Base-by-base conservation (phyloP, 306 rosid genomes). In the Canavalia gladiata region DNA sequence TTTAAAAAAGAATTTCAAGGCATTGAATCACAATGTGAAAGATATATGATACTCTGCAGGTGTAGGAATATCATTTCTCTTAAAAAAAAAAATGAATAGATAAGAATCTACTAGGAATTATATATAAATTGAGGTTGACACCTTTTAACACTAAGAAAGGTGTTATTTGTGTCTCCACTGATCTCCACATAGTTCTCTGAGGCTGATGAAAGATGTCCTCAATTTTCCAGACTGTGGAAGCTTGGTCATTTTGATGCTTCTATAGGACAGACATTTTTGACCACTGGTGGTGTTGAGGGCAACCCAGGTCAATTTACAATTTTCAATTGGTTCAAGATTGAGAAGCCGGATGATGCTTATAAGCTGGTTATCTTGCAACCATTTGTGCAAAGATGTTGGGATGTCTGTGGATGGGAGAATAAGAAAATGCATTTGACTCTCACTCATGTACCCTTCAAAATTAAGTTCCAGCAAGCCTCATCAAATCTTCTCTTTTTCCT, bases 251-350 rank as follows among this genome's bases (percentile, higher is more conserved):
- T 62, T 28, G 81, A 82, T 64, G 47, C 33, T 31, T 3, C 58
- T 8, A 49, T 29, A 0, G 75, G 84, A 1, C 82, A 81, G 30
- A 46, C 83, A 87, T 87, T 76, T 54, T 66, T 90, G 66, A 87
- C 78, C 1, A 81, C 69, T 0, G 86, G 82, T 0, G 91, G 91
- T 1, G 84, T 68, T 56, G 54, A 50, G 0, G 94, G 92, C 5
- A 79, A 81, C 55, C 90, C 85, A 0, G 0, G 89, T 37, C 37
- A 12, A 51, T 2, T 45, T 47, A 90, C 90, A 0, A 60, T 80
- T 2, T 56, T 76, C 50, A 88, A 87, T 12, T 90, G 92, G 89
- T 86, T 87, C 79, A 86, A 80, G 64, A 91, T 93, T 46, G 90
- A 88, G 82, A 87, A 79, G 63, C 55, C 25, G 1, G 84, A 79